Evolutionary conservation across 2,329 filamentous ascomycete species (phyloP), one percentile per base, ranked within the genome.

Genomic region (Aspergillus quadrilineatus): DNA sequence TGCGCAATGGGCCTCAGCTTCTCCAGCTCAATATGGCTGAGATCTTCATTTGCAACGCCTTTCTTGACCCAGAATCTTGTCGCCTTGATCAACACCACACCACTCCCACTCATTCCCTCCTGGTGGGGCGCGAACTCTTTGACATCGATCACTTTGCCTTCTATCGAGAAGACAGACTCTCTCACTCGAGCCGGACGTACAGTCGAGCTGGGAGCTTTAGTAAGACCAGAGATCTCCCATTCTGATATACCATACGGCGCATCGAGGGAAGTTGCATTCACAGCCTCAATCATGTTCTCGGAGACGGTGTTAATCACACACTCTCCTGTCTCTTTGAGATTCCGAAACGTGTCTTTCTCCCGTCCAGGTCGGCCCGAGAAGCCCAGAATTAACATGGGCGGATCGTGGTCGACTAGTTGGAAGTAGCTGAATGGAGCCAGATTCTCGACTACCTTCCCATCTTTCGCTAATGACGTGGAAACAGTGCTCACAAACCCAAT

Each of bases 351-450:
- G 72, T 97, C 92, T 74, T 96, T 96, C 15, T 88, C 85, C 3
- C 77, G 73, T n/a, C 81, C 77, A 52, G 80, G 75, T 1, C 81
- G 80, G 1, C 81, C 83, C 0, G 80, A 77, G 57, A 86, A 85
- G 0, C 85, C 84, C 4, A 88, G 77, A 6, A 85, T 82, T 73
- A 97, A 95, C 41, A 95, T 79, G 0, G 92, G 92, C 4, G 92
- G 93, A 70, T 97, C 92, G 71, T 94, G 89, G 73, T 85, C 86
- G 63, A 96, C 80, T 60, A 96, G 74, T 71, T 90, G 88, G 72
- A 92, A 92, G 78, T 94, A 97, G 68, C 85, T 89, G 73, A 94
- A 96, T 0, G 92, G 92, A 0, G 92, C 90, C 1, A 97, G 81
- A 75, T 97, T 97, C n/a, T 84, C 85, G 28, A 75, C 79, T 30